Evolutionary conservation across 768 basidiomycete genomes (phyloP), one percentile per base, ranked within the genome.

Genomic region (Cantharellus cinnabarinus): DNA sequence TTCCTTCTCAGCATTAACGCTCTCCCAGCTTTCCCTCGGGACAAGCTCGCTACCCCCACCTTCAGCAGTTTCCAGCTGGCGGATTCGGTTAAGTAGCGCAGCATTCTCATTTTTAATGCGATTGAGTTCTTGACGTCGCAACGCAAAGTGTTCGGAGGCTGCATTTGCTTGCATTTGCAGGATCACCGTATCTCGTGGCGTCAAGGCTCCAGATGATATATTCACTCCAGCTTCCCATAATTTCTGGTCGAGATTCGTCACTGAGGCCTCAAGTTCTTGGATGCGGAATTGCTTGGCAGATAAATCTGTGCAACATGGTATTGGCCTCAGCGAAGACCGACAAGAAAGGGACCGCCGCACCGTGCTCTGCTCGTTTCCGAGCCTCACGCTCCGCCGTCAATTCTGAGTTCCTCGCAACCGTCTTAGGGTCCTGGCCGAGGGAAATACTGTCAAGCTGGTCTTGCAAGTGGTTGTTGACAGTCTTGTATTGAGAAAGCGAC

Each of bases 41-140:
- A 95, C 81, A 3, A 83, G 69, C 34, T 61, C 48, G 14, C 52
- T 35, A 14, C 34, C 20, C 14, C 29, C 52, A 68, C 62, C 38
- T 58, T 66, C 15, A 62, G 39, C 2, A 64, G 68, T 71, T 65
- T 84, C 84, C 3, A 88, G 69, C 10, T 79, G 80, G 63, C 71
- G 74, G 58, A 94, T 66, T 50, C 83, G 71, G 53, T 74, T 77
- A 62, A 94, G 70, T 20, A 97, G 71, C 2, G 86, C 89, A 51
- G 79, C 78, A 66, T 97, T 99, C 73, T 99, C 94, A 50, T 70
- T 72, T 69, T 77, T 80, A 41, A 97, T 72, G 29, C 82, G 72
- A 42, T 90, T 82, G 72, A 97, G 75, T 20, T 77, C 81, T 29
- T 77, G 82, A 62, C 82, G 77, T 54, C 90, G 76, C 38, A 88